Percentiles rank a stretch among this genome's conserved stretches.
These are phyloP conservation scores for Logfia minima DNA, from an alignment of 129 eudicot genomes.

Conservation along the genomic window DNA sequence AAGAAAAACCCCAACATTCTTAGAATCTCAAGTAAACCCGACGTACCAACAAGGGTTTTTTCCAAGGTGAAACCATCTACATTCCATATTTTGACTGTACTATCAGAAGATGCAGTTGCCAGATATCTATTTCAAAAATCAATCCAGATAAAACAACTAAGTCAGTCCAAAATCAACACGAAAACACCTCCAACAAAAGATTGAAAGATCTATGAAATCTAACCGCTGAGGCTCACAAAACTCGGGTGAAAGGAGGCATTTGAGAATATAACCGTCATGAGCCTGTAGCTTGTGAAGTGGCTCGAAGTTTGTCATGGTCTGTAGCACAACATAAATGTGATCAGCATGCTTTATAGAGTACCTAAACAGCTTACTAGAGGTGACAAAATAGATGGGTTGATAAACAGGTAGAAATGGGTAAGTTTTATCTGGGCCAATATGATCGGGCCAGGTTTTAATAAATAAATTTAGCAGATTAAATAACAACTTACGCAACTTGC, in stretches of 20 bases:
- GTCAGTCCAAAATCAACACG: background rate
- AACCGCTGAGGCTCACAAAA: constrained; percentile 87
- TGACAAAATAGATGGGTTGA: background rate
- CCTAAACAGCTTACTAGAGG: background rate
- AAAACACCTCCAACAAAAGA: background rate
- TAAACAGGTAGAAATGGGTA: background rate
- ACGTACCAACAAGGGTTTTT: constrained; percentile 75
- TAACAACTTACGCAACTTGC: background rate
- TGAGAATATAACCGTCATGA: constrained; percentile 93
- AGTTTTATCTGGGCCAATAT: background rate
- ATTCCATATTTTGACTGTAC: constrained; percentile 97
- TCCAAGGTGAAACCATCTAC: constrained; percentile 92
- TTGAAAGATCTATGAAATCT: constrained; percentile 18
- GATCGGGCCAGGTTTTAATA: background rate
- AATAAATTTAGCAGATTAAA: background rate
- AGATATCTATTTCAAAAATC: constrained; percentile 53
- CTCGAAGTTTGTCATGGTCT: constrained; percentile 99
- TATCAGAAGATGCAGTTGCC: constrained; percentile 96
- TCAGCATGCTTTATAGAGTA: constrained; percentile 12
- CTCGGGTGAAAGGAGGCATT: constrained; percentile 96
- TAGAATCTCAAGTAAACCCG: constrained; percentile 6
- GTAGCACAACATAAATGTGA: constrained; percentile 31
- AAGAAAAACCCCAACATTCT: background rate
- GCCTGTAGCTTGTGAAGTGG: constrained; percentile 97
- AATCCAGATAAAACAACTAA: background rate